These are phyloP conservation scores for Thalia dealbata DNA, from an alignment of 176 grass and related monocot species.

Conservation along the genomic window DNA sequence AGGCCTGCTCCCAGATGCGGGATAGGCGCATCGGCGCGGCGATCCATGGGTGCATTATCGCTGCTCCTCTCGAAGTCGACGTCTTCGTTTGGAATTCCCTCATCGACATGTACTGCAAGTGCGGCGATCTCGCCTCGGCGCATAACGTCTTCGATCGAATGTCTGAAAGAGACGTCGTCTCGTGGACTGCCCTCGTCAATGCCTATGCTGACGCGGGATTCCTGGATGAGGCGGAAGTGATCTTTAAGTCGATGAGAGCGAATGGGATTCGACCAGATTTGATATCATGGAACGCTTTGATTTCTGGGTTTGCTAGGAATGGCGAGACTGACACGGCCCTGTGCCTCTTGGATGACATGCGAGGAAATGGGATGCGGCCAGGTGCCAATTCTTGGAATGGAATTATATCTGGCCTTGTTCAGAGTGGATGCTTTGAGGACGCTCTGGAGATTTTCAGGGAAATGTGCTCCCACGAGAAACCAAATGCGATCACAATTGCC, in stretches of 20 bases:
- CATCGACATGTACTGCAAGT: slow-evolving; percentile 47
- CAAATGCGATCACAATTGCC: slow-evolving; percentile 41
- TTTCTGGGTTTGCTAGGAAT: slow-evolving; percentile 55
- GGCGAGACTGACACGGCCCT: slow-evolving; percentile 32
- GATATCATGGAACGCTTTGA: slow-evolving; percentile 55
- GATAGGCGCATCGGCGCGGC: slow-evolving; percentile 24
- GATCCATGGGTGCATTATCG: slow-evolving; percentile 35
- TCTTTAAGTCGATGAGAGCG: slow-evolving; percentile 41
- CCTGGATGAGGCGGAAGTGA: slow-evolving; percentile 29
- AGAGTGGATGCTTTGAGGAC: slow-evolving; percentile 35
- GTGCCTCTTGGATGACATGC: slow-evolving; percentile 48
- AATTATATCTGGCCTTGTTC: slow-evolving; percentile 52
- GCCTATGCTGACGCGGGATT: slow-evolving; percentile 39
- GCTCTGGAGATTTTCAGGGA: slow-evolving; percentile 38
- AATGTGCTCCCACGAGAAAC: slow-evolving; percentile 41
- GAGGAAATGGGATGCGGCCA: slow-evolving; percentile 22
- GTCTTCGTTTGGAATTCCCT: slow-evolving; percentile 47
- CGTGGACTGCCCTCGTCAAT: slow-evolving; percentile 49
- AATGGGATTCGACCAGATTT: slow-evolving; percentile 44
- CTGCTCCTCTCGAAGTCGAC: slow-evolving; percentile 24
- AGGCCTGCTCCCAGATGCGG: slow-evolving; percentile 40
- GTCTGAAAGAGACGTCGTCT: slow-evolving; percentile 47
- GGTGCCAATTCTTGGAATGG: slow-evolving; percentile 61
- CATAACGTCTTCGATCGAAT: slow-evolving; percentile 36
- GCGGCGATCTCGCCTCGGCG: slow-evolving; percentile 37